Conservation (phyloP, 805 yeast species). For the Blastobotrys peoriensis region DNA sequence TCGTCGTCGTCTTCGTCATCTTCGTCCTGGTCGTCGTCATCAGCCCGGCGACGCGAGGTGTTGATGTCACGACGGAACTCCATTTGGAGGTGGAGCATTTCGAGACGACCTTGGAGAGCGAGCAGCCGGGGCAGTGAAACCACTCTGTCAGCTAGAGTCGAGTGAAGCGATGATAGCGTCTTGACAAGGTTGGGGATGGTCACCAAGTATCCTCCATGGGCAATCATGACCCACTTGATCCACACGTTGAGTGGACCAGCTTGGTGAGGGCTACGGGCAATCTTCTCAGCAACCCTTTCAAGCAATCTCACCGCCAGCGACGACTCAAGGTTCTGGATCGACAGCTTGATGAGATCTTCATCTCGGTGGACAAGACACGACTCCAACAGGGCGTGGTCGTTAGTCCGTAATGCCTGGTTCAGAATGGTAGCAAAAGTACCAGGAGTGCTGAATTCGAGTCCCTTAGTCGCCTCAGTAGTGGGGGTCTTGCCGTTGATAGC, state of each 20-base stretch:
- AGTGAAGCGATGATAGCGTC: slow-evolving; percentile 51
- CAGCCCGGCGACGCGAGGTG: slow-evolving; percentile 25
- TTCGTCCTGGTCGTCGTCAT: slow-evolving; percentile 30
- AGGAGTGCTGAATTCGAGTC: slow-evolving; percentile 47
- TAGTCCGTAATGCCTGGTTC: slow-evolving; percentile 80
- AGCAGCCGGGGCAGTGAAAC: slow-evolving; percentile 60
- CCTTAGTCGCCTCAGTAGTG: slow-evolving; percentile 14
- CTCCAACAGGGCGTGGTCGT: slow-evolving; percentile 81
- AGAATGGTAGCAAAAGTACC: slow-evolving; percentile 81
- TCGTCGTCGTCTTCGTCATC: slow-evolving; percentile 29
- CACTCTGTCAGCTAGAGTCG: slow-evolving; percentile 49
- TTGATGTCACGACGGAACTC: slow-evolving; percentile 52
- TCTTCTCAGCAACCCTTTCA: slow-evolving; percentile 40
- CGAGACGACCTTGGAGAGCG: slow-evolving; percentile 80
- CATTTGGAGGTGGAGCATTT: slow-evolving; percentile 69
- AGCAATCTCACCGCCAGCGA: slow-evolving; percentile 39
- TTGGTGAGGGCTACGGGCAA: slow-evolving; percentile 50
- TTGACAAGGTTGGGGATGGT: slow-evolving; percentile 47
- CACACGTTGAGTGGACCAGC: slow-evolving; percentile 51
- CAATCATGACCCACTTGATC: slow-evolving; percentile 74
- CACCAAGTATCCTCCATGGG: slow-evolving; percentile 60
- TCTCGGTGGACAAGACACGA: slow-evolving; percentile 59
- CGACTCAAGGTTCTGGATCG: slow-evolving; percentile 49
- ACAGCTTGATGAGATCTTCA: slow-evolving; percentile 45
- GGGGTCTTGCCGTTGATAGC: slow-evolving; percentile 22